Evolutionary conservation across 116 monocot species (phyloP), one percentile per base, ranked within the genome.

Genomic region (Trichopus zeylanicus): DNA sequence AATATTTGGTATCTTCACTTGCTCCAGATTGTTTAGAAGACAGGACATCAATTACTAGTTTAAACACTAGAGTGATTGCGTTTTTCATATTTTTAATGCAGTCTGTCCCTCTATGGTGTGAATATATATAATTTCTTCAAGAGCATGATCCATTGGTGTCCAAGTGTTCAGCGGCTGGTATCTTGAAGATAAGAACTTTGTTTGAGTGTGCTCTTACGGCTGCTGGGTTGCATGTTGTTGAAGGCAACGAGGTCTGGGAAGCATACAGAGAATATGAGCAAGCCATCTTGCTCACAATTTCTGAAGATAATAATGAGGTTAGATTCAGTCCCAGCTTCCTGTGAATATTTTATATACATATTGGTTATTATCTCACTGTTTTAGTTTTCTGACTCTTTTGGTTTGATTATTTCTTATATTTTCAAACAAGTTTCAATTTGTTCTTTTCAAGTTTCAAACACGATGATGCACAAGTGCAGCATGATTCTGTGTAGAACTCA

Each of bases 1-100:
- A 91, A 64, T 98, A 98, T 78, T 72, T 98, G 91, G 98, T 98
- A 82, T n/a, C n/a, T n/a, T n/a, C n/a, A n/a, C n/a, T n/a, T n/a
- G 31, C 67, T 67, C 33, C 19, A 48, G 6, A 46, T 51, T 18
- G 18, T 56, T 15, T 26, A 22, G 30, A 27, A 1, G 49, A 63
- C 52, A 29, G 25, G 11, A 19, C 21, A 48, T 5, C 12, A 27
- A 61, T 4, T 46, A 12, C 15, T 26, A 7, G 25, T 15, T 12
- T 19, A n/a, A 2, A 2, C 23, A 7, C 13, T 19, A 26, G 15
- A 69, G 28, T 67, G 3, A 64, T 53, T 52, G 15, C 42, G 25
- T 20, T 65, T 67, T 29, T 27, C n/a, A 33, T 59, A 19, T 47
- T 57, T 63, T 56, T 6, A 54, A 59, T 85, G 62, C 82, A 98